Base-by-base conservation (phyloP, 345 rosid genomes). In the Diplotaxis tenuifolia region DNA sequence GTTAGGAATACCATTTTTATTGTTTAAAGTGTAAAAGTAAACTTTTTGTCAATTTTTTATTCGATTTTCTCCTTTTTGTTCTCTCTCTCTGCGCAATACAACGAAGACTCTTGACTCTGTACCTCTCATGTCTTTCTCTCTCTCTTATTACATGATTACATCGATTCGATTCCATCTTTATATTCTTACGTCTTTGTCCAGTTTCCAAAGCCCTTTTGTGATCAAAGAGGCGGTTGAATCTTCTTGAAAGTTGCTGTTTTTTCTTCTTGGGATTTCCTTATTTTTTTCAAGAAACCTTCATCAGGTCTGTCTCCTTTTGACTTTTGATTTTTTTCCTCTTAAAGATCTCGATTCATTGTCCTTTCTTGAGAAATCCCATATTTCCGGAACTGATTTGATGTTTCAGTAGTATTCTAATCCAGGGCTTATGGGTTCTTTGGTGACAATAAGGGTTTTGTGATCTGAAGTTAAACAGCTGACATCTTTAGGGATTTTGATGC, bases 51-150 rank as follows among this genome's bases (percentile, higher is more conserved):
- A n/a, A n/a, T n/a, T n/a, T n/a, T n/a, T n/a, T n/a, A n/a, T n/a
- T n/a, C n/a, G n/a, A n/a, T n/a, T n/a, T n/a, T n/a, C n/a, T n/a
- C n/a, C 68, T 62, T 62, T 40, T 64, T 57, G 23, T 49, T 65
- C 29, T 14, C 18, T 64, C 38, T 36, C 45, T 36, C 23, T 15
- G 40, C 62, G 2, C 2, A 23, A 68, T 57, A 58, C 55, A 70
- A 29, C 27, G 36, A 11, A 34, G 29, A 47, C 73, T 67, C 68
- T 53, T 45, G 67, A 64, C 79, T 69, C 65, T 70, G 61, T 56
- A 70, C 79, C 75, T 75, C 78, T 75, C 78, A 29, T 71, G 60
- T 15, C 20, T 53, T 22, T 55, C 62, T 62, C 38, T 50, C 29
- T 54, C 65, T 66, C 40, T 42, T 18, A 10, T n/a, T 12, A 3